Conservation (phyloP, 2,329 filamentous ascomycete species). For the Lachnellula subtilissima region DNA sequence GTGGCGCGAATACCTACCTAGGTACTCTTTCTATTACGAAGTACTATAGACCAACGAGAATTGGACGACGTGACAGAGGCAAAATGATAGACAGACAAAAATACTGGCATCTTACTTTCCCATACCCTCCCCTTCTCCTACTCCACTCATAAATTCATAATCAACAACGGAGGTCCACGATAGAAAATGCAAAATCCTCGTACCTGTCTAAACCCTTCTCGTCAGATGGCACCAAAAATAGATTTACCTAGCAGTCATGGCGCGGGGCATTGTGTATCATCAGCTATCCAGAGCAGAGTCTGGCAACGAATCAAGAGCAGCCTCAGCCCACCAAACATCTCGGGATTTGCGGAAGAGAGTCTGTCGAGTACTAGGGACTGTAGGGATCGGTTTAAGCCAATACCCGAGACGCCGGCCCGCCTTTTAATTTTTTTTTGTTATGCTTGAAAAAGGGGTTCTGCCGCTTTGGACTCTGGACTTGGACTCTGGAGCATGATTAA, state of each 20-base stretch:
- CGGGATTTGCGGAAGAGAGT: background rate
- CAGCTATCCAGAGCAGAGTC: background rate
- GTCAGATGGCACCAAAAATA: slow-evolving; percentile 9
- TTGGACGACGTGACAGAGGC: background rate
- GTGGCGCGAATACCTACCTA: no score
- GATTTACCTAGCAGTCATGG: background rate
- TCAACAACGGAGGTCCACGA: background rate
- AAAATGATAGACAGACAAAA: background rate
- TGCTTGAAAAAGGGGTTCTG: no score
- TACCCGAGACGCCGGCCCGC: no score
- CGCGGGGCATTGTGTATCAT: background rate
- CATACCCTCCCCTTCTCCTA: no score
- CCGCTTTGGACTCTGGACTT: no score
- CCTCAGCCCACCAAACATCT: background rate
- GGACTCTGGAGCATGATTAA: no score
- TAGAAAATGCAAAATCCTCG: background rate
- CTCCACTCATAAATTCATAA: no score
- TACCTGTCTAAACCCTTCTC: slow-evolving; percentile 3
- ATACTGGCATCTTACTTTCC: background rate
- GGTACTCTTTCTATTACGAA: no score
- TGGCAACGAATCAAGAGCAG: background rate
- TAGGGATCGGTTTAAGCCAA: no score
- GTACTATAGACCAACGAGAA: no score
- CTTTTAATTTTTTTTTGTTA: no score
- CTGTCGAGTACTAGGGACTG: no score